Evolutionary conservation across 495 filamentous ascomycete species (phyloP), one percentile per base, ranked within the genome.

Genomic region (Penicillium pulvis): DNA sequence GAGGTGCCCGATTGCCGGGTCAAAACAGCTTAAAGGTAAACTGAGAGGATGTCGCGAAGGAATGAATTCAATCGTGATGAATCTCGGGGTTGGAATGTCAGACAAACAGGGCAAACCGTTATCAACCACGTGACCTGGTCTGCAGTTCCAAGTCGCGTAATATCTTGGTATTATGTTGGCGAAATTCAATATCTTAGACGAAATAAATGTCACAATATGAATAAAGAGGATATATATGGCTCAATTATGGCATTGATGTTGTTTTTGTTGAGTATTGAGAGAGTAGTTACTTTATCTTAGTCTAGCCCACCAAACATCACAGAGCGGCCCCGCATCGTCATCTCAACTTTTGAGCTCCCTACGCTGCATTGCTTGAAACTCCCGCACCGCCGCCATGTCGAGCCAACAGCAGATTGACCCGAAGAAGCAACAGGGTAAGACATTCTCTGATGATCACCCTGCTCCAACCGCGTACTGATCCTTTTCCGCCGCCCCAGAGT

Each of bases 361-460:
- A 33, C 50, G 23, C 46, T 31, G 48, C 53, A 59, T 55, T 56
- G 47, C 36, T 51, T 42, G 56, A 50, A 48, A 19, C 30, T 23
- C 11, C 51, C 57, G 61, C 57, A 68, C 52, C 45, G 51, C 42
- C 71, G 63, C 61, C 66, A 76, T 80, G 77, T 74, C 77, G 44
- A 76, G 70, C 55, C 75, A 78, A 68, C 65, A 70, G 55, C 79
- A 83, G 60, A 65, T 81, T 45, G 77, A 72, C 55, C 78, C 82
- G 8, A 89, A 88, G 78, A 91, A 85, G 79, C 90, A 94, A 77
- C 93, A 97, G 83, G 93, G 93, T 93, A 68, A 66, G 77, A 62
- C 36, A 8, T 0, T 45, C 35, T 17, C 36, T 53, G 19, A 4
- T 5, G 6, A 4, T 31, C 24, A n/a, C n/a, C 16, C 14, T 9